A percentile compares a stretch with the other conserved stretches of the same genome.
Conservation (phyloP, 2,329 filamentous ascomycete genomes). For the Cladosporium colombiae region DNA sequence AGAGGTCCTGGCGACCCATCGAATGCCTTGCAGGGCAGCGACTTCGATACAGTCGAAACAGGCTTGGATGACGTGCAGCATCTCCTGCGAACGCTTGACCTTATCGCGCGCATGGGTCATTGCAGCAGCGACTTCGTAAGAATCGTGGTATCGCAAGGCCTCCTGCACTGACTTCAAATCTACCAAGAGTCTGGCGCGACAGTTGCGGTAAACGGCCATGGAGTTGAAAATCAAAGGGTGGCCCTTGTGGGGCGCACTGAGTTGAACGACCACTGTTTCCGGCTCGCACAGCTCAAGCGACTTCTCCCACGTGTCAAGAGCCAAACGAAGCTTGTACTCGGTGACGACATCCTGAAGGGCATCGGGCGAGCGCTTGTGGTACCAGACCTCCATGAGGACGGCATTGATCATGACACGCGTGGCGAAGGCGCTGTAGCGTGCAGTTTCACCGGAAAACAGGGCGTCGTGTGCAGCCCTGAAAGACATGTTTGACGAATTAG, state of each 20-base stretch:
- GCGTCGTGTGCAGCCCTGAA: conserved; percentile 95
- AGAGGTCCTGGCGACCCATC: conserved; percentile 96
- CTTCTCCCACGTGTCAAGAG: conserved; percentile 98
- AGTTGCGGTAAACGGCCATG: conserved; percentile 94
- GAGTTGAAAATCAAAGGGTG: conserved; percentile 98
- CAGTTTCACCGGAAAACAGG: conserved; percentile 87
- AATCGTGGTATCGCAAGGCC: conserved; percentile 93
- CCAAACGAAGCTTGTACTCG: conserved; percentile 94
- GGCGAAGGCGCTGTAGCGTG: conserved; percentile 93
- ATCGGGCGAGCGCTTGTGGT: conserved; percentile 97
- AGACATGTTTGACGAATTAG: conserved; percentile 71
- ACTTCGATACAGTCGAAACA: conserved; percentile 98
- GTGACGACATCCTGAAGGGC: conserved; percentile 95
- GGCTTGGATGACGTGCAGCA: conserved; percentile 98
- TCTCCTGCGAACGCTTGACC: conserved; percentile 91
- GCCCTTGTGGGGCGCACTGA: conserved; percentile 92
- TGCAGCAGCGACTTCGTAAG: conserved; percentile 92
- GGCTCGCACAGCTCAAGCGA: conserved; percentile 91
- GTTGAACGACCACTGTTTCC: conserved; percentile 81
- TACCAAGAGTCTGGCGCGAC: conserved; percentile 86
- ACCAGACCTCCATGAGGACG: conserved; percentile 97
- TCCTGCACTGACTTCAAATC: conserved; percentile 96
- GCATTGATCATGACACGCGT: conserved; percentile 99
- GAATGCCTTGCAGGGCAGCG: conserved; percentile 87
- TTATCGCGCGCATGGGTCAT: conserved; percentile 94